Evolutionary conservation across 2,329 filamentous ascomycete genomes (phyloP).

Genomic region (Colletotrichum aenigma): DNA sequence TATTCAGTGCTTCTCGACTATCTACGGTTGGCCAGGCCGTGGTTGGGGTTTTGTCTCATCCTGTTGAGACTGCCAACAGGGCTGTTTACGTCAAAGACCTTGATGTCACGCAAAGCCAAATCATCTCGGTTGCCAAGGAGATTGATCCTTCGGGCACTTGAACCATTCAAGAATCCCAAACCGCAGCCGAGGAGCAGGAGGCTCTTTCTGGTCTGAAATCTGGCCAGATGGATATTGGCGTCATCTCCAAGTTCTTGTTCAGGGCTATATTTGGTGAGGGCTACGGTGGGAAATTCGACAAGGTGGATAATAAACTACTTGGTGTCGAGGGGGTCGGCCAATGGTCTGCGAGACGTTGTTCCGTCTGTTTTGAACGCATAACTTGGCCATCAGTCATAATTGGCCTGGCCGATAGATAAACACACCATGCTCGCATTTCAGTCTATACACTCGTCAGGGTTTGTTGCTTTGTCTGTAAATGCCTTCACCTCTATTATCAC

Average conservation of each 20-base stretch:
- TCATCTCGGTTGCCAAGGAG: neutral
- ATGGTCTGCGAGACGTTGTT: neutral
- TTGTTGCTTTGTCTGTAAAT: too few relatives aligned
- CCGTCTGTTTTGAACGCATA: neutral
- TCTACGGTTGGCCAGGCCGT: neutral
- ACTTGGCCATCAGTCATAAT: neutral
- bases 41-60: neutral
- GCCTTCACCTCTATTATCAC: too few relatives aligned
- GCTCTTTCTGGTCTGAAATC: neutral
- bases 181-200: neutral
- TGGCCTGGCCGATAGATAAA: neutral
- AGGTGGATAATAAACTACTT: neutral
- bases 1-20: neutral
- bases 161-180: neutral
- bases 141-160: neutral
- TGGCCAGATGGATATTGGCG: neutral
- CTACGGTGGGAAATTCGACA: neutral
- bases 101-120: neutral
- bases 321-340: neutral
- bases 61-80: neutral
- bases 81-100: neutral
- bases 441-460: neutral
- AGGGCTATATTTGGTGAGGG: neutral
- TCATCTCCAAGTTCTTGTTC: neutral
- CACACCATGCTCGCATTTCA: neutral